A percentile compares a stretch with the other conserved stretches of the same genome.
Evolutionary conservation across 2,329 filamentous ascomycete genomes (phyloP).

Genomic region (Aspergillus amoenus): DNA sequence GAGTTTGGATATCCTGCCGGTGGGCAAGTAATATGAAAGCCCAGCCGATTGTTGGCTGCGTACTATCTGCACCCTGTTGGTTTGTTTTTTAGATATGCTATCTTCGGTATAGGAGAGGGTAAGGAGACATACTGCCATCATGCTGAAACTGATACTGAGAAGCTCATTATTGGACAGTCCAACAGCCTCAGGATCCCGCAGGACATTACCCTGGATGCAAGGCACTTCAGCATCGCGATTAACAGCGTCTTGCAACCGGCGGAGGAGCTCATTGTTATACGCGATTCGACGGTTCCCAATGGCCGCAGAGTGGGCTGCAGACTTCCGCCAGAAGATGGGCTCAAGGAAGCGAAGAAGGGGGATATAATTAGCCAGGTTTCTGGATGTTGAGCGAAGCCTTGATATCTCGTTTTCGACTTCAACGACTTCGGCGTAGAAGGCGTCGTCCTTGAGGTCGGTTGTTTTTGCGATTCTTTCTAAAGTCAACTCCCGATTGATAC

Average conservation of each 20-base stretch:
- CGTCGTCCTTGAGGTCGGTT: not conserved
- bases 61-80: not conserved
- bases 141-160: not conserved
- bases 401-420: constrained; percentile 3
- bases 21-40: not conserved
- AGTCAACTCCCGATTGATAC: not conserved
- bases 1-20: not conserved
- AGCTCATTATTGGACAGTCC: not conserved
- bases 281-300: not conserved
- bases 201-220: not conserved
- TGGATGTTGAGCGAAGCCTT: not conserved
- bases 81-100: not conserved
- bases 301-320: not conserved
- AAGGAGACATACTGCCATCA: not conserved
- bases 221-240: not conserved
- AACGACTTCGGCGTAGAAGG: constrained; percentile 1
- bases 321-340: not conserved
- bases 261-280: not conserved
- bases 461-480: not conserved
- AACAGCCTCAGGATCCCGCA: not conserved
- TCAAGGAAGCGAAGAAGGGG: constrained; percentile 2
- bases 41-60: not conserved
- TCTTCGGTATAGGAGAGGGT: no score
- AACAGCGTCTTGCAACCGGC: not conserved
- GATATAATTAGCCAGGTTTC: constrained; percentile 6